phyloP scores from a whole-genome alignment of 2,329 filamentous ascomycete species.

The Epichloe scottii region DNA sequence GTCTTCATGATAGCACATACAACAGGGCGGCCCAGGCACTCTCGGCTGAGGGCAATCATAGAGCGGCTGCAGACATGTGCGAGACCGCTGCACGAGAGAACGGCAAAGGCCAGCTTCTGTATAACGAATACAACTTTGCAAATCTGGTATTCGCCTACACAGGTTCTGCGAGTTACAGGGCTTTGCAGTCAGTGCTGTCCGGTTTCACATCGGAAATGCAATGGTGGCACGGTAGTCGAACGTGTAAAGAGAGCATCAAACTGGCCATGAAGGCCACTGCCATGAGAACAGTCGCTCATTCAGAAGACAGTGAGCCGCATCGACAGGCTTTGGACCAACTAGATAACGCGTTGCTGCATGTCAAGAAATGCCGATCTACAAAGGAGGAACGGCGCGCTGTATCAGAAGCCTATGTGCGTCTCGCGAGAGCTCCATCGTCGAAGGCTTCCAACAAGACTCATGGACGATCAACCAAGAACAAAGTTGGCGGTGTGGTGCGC shows the following conservation, averaged over 20 bases:
- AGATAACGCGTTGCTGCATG: slow-evolving; percentile 15
- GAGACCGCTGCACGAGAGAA: slow-evolving; percentile 24
- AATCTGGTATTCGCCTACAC: slow-evolving; percentile 24
- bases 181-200: slow-evolving; percentile 18
- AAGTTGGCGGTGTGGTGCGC: not conserved
- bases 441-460: not conserved
- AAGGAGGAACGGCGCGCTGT: slow-evolving; percentile 9
- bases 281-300: slow-evolving; percentile 11
- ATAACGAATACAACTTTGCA: slow-evolving; percentile 25
- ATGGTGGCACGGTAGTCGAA: slow-evolving; percentile 25
- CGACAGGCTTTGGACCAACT: slow-evolving; percentile 12
- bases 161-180: slow-evolving; percentile 18
- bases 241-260: slow-evolving; percentile 26
- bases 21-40: slow-evolving; percentile 23
- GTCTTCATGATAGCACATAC: slow-evolving; percentile 23
- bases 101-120: slow-evolving; percentile 22
- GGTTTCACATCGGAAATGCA: slow-evolving; percentile 18
- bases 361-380: slow-evolving; percentile 11
- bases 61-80: slow-evolving; percentile 21
- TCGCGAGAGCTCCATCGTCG: slow-evolving; percentile 1
- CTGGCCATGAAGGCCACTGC: slow-evolving; percentile 23
- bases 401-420: slow-evolving; percentile 11
- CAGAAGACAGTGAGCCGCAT: slow-evolving; percentile 9
- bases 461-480: not conserved
- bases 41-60: slow-evolving; percentile 16